Conservation (phyloP, 2,329 filamentous ascomycete genomes). For the Elsinoe perseae region DNA sequence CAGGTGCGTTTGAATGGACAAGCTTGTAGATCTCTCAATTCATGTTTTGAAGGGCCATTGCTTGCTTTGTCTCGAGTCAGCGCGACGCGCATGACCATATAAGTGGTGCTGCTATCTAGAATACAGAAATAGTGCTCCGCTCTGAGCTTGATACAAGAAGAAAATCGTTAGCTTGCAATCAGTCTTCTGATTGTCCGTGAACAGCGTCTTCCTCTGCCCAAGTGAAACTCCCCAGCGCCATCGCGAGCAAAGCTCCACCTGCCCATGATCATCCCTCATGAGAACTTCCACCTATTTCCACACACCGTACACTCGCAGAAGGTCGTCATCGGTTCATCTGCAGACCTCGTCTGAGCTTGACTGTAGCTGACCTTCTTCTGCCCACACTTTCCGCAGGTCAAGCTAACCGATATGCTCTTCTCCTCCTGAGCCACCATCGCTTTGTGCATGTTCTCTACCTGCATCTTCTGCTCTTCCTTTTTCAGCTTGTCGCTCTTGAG, state of each 20-base stretch:
- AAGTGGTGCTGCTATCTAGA: not conserved
- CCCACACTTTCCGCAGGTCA: constrained; percentile 87
- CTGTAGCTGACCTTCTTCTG: constrained; percentile 92
- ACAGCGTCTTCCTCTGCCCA: not conserved
- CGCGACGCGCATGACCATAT: not conserved
- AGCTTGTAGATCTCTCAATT: too few species aligned
- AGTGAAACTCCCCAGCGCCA: not conserved
- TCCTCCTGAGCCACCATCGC: constrained; percentile 89
- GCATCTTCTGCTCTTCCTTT: constrained; percentile 64
- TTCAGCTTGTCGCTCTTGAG: constrained; percentile 80
- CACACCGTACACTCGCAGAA: constrained; percentile 49
- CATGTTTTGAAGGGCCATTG: not conserved
- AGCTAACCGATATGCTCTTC: constrained; percentile 78
- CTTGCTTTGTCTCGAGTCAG: not conserved
- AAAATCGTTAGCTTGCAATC: not conserved
- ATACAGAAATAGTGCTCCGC: not conserved
- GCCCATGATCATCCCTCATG: constrained; percentile 22
- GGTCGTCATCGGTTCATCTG: constrained; percentile 74
- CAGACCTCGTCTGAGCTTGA: constrained; percentile 89
- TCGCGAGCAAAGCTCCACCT: not conserved
- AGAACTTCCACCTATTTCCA: constrained; percentile 46
- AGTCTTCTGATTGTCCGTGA: not conserved
- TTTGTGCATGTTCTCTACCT: constrained; percentile 93
- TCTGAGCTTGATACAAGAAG: constrained; percentile 7
- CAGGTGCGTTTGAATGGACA: not conserved